phyloP scores from a whole-genome alignment of 352 stramenopile species.

The Pythium phragmitis region DNA sequence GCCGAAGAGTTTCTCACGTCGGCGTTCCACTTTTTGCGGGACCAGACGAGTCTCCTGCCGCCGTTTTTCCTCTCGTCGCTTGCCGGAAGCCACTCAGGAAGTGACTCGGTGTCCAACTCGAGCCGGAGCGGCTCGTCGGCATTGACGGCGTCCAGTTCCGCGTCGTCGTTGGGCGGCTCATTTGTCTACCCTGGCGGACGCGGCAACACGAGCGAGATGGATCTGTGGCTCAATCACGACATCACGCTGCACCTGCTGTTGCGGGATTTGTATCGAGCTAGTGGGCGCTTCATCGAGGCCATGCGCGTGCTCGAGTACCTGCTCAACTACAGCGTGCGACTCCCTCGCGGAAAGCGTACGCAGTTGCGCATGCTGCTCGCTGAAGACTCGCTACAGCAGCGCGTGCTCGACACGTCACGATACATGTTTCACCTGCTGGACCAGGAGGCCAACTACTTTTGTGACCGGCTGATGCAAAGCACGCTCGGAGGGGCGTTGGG shows the following conservation, averaged over 20 bases:
- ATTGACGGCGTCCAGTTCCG: slow-evolving; percentile 69
- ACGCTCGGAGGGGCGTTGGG: slow-evolving; percentile 57
- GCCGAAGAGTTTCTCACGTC: slow-evolving; percentile 68
- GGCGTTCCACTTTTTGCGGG: slow-evolving; percentile 62
- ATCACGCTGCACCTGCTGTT: slow-evolving; percentile 83
- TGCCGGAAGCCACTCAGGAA: slow-evolving; percentile 47
- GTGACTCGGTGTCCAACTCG: slow-evolving; percentile 30
- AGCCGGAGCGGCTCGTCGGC: slow-evolving; percentile 68
- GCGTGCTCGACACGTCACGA: slow-evolving; percentile 70
- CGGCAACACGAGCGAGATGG: slow-evolving; percentile 68
- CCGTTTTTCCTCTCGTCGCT: slow-evolving; percentile 58
- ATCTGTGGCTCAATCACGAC: slow-evolving; percentile 80
- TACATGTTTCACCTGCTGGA: slow-evolving; percentile 77
- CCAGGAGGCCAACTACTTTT: slow-evolving; percentile 73
- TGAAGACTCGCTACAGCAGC: slow-evolving; percentile 74
- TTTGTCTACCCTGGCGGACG: slow-evolving; percentile 43
- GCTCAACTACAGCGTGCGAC: slow-evolving; percentile 63
- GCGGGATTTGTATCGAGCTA: slow-evolving; percentile 76
- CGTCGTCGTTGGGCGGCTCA: slow-evolving; percentile 65
- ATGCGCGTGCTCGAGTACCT: slow-evolving; percentile 80
- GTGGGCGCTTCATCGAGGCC: slow-evolving; percentile 72
- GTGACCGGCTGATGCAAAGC: slow-evolving; percentile 57
- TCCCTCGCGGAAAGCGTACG: slow-evolving; percentile 78
- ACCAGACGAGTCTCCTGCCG: slow-evolving; percentile 66
- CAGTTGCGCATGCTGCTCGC: slow-evolving; percentile 76